Conservation (phyloP, 2,329 filamentous ascomycete species). For the Pseudogymnoascus sp. region DNA sequence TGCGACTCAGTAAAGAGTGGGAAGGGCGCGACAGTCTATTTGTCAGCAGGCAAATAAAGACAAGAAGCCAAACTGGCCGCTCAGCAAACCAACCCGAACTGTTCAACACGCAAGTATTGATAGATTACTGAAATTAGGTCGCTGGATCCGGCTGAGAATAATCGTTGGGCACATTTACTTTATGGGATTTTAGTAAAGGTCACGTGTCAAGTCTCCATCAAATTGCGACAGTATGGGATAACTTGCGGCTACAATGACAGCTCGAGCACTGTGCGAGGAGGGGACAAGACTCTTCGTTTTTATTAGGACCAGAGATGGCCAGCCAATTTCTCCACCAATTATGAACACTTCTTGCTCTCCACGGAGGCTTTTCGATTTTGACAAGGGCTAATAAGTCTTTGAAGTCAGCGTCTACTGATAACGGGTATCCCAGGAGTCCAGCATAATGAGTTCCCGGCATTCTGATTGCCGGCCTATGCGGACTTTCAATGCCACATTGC, state of each 20-base stretch:
- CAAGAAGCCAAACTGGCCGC: not conserved
- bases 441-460: not conserved
- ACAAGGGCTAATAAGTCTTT: not conserved
- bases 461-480: not conserved
- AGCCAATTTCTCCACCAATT: not conserved
- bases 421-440: not conserved
- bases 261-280: not conserved
- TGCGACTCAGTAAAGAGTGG: not conserved
- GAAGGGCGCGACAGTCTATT: not conserved
- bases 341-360: not conserved
- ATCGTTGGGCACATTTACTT: not conserved
- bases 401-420: not conserved
- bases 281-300: not conserved
- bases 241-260: not conserved
- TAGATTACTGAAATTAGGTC: not conserved
- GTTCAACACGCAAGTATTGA: not conserved
- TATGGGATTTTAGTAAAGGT: not conserved
- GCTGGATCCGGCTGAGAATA: not conserved
- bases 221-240: not conserved
- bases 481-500: not conserved
- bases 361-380: not conserved
- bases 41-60: not conserved
- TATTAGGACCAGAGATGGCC: not conserved
- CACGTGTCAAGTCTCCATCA: not conserved
- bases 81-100: not conserved